These are phyloP conservation scores for Opeltia flavorubescens DNA, from an alignment of 495 filamentous ascomycete species.

Conservation along the genomic window DNA sequence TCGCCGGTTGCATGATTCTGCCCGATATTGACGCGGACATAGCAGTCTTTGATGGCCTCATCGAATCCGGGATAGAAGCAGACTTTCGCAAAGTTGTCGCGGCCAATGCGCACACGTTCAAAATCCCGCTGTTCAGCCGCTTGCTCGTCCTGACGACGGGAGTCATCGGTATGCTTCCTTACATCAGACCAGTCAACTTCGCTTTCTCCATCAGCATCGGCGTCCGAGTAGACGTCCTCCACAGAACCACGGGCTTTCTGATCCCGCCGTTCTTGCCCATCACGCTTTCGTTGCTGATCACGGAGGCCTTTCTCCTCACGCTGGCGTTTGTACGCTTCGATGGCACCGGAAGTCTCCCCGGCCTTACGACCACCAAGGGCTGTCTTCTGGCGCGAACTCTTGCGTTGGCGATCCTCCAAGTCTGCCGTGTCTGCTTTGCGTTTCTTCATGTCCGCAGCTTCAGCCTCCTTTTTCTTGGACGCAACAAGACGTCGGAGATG, in stretches of 20 bases:
- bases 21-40: slow-evolving; percentile 66
- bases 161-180: slow-evolving; percentile 17
- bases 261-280: slow-evolving; percentile 47
- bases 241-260: slow-evolving; percentile 30
- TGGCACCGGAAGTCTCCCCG: slow-evolving; percentile 59
- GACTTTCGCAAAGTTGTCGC: slow-evolving; percentile 66
- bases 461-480: slow-evolving; percentile 46
- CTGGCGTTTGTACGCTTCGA: slow-evolving; percentile 71
- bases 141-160: slow-evolving; percentile 38
- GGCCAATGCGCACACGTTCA: slow-evolving; percentile 66
- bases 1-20: slow-evolving; percentile 49
- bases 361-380: slow-evolving; percentile 64
- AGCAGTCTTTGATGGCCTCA: slow-evolving; percentile 62
- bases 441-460: slow-evolving; percentile 50
- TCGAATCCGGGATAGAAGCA: slow-evolving; percentile 88
- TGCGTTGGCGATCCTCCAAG: slow-evolving; percentile 55
- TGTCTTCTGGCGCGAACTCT: slow-evolving; percentile 71
- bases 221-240: slow-evolving; percentile 38
- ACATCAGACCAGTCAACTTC: slow-evolving; percentile 60
- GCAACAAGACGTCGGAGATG: slow-evolving; percentile 68
- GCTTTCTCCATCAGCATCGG: slow-evolving; percentile 62
- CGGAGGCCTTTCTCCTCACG: slow-evolving; percentile 63
- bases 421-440: slow-evolving; percentile 65
- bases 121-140: slow-evolving; percentile 65
- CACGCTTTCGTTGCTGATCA: slow-evolving; percentile 58